Evolutionary conservation across 78 protist genomes (phyloP), one percentile per base, ranked within the genome.

Genomic region (Speleostelium caveatum): DNA sequence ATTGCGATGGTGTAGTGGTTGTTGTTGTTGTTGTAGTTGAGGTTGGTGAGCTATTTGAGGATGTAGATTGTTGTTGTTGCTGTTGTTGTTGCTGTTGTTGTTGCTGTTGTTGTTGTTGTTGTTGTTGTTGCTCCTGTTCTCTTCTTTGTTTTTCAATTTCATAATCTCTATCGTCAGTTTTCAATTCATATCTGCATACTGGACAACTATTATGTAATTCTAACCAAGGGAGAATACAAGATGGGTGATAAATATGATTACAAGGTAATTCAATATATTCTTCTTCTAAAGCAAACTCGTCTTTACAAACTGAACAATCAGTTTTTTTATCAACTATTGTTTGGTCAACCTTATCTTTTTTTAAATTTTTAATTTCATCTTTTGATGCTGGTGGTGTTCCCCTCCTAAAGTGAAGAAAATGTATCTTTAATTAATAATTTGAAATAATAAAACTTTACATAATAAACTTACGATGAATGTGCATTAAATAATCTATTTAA

Each of bases 301-400:
- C 94, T 55, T 87, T 74, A 53, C 94, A 87, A 16, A 87, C 86
- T 55, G 88, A 73, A 71, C 94, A 87, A 61, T 87, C 94, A 5
- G 35, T 12, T 49, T 76, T 77, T 33, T 60, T 35, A 38, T 87
- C 94, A 7, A 73, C 68, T 24, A 69, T 83, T 19, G 42, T 3
- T 69, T 72, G 83, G 19, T 65, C 67, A 3, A 51, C 73, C n/a
- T 68, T 49, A 30, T 51, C 93, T 73, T 67, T 69, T 17, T 87
- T 58, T 67, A 87, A 62, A 45, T 75, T 87, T 26, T 87, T 58
- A 59, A 87, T 75, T 24, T 74, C 94, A 12, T 65, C 60, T 49
- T 87, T 77, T 30, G 94, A 41, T 30, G 94, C 94, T 35, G 94
- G 94, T 26, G 94, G 94, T 24, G 86, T 74, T 28, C 94, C 94